Conservation (phyloP, 345 rosid genomes). For the Populus davidiana region DNA sequence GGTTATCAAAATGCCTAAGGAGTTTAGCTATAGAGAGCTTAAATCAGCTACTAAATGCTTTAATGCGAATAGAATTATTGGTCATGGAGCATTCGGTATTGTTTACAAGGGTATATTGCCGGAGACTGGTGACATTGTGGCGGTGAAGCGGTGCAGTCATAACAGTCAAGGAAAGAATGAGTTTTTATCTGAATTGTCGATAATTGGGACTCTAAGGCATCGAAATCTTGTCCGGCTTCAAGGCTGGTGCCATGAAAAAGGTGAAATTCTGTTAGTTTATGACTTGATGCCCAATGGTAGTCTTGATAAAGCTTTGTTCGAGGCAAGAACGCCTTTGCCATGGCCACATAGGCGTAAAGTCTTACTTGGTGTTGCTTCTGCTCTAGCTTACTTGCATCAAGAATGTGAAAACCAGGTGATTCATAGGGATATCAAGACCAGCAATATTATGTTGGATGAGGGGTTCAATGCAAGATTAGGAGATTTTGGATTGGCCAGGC, state of each 20-base stretch:
- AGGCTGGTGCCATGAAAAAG: constrained; percentile 94
- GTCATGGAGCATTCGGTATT: constrained; percentile 90
- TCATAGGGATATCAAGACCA: constrained; percentile 86
- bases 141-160: constrained; percentile 90
- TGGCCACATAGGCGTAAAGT: constrained; percentile 76
- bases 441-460: constrained; percentile 90
- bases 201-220: constrained; percentile 86
- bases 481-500: constrained; percentile 89
- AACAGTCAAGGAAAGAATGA: constrained; percentile 80
- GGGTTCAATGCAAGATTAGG: constrained; percentile 83
- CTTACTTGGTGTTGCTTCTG: constrained; percentile 82
- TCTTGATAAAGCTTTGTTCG: constrained; percentile 87
- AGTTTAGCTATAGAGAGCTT: constrained; percentile 84
- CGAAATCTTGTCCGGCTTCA: constrained; percentile 86
- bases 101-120: constrained; percentile 80
- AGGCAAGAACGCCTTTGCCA: constrained; percentile 62
- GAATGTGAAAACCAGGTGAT: constrained; percentile 97
- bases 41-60: constrained; percentile 77
- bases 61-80: constrained; percentile 64
- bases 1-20: constrained; percentile 80
- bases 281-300: constrained; percentile 96
- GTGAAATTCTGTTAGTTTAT: constrained; percentile 79
- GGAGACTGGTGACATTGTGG: constrained; percentile 70
- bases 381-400: constrained; percentile 89
- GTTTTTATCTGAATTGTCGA: constrained; percentile 74